Evolutionary conservation across 331 rosid species (phyloP).

Genomic region (Rhamnella rubrinervis): DNA sequence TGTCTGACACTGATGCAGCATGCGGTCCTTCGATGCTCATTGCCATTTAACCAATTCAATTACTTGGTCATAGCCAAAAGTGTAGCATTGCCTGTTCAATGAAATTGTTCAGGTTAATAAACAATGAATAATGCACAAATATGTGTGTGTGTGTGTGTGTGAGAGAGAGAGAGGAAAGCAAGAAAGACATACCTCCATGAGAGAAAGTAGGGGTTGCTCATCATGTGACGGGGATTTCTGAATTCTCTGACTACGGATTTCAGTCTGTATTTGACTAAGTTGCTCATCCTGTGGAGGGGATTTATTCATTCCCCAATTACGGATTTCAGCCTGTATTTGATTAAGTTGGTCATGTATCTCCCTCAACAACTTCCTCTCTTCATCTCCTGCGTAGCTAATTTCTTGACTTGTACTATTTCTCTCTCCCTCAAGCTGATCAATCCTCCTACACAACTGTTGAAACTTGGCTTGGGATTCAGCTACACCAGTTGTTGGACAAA

Average conservation of each 20-base stretch:
- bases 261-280: too few relatives aligned
- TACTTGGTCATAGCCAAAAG: constrained; percentile 69
- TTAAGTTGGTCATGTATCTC: constrained; percentile 61
- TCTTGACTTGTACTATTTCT: constrained; percentile 41
- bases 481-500: constrained; percentile 18
- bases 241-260: constrained; percentile 29
- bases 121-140: background rate
- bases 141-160: too few relatives aligned
- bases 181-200: constrained; percentile 57
- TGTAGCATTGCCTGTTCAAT: constrained; percentile 86
- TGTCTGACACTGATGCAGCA: constrained; percentile 24
- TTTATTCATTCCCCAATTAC: constrained; percentile 34
- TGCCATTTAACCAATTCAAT: constrained; percentile 21
- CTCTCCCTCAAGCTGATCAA: constrained; percentile 62
- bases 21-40: constrained; percentile 5
- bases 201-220: constrained; percentile 34
- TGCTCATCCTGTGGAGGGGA: constrained; percentile 39
- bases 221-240: constrained; percentile 38
- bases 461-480: constrained; percentile 44
- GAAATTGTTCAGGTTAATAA: constrained; percentile 23
- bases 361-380: constrained; percentile 64
- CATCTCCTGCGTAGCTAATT: constrained; percentile 48
- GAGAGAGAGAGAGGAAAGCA: constrained; percentile 9
- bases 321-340: constrained; percentile 51
- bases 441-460: constrained; percentile 48